Base-by-base conservation (phyloP, 495 filamentous ascomycete genomes). In the Elaphomyces granulatus region DNA sequence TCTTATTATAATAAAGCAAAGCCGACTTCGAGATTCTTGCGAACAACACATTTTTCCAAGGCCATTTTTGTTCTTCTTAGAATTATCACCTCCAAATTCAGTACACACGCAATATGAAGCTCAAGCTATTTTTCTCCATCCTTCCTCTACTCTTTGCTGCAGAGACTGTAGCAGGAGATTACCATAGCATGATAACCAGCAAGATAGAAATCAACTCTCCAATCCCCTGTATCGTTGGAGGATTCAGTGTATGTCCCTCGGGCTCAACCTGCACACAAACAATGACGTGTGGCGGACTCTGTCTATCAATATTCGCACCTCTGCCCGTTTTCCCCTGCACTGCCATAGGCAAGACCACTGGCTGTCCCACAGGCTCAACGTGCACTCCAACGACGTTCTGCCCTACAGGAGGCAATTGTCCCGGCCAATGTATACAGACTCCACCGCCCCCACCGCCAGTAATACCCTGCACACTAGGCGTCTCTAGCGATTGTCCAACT, bases 221-320 rank as follows among this genome's bases (percentile, higher is more conserved):
- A n/a, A n/a, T n/a, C n/a, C n/a, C n/a, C n/a, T 44, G 42, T 20
- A 28, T 41, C n/a, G 35, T 44, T 12, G 42, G 42, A 18, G 42
- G 37, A 16, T 14, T 7, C 23, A 6, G 12, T 3, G 15, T 19
- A n/a, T 44, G 42, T 15, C 37, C 42, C 12, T 42, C 33, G 18
- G 37, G 26, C 7, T 40, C 42, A n/a, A 40, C 18, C 39, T 44
- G 42, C 18, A 28, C 37, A 8, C 38, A 44, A 18, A 44, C 42
- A 6, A 16, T 12, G 26, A 16, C 15, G 8, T 44, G 42, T 36
- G 37, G 37, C 15, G 42, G 42, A 10, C 20, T 44, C 21, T 44
- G 42, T 21, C 42, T 44, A 20, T 32, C 38, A 15, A 41, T 28
- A 6, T 12, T 12, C 6, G 12, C 23, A 6, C 6, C 23, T 12